Percentiles rank a stretch among this genome's conserved stretches.
Conservation (phyloP, 139 green algal species). For the Chlorella sp. region DNA sequence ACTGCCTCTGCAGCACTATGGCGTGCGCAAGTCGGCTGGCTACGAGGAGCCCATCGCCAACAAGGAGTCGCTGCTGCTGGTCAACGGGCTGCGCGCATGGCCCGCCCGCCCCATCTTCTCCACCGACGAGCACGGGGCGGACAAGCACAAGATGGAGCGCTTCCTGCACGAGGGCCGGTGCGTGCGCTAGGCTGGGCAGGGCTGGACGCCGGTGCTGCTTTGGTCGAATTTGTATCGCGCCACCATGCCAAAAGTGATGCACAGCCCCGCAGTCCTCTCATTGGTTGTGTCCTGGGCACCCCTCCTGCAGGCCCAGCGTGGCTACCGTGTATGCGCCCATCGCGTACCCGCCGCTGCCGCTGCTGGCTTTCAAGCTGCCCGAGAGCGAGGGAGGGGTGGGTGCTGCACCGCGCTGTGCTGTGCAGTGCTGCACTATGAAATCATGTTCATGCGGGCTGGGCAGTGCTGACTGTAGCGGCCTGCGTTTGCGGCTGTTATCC, state of each 20-base stretch:
- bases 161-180: constrained; percentile 78
- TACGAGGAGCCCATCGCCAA: constrained; percentile 69
- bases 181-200: too few species aligned
- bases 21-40: constrained; percentile 67
- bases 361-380: constrained; percentile 90
- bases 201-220: too few species aligned
- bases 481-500: too few species aligned
- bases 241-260: too few species aligned
- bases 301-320: constrained; percentile 56
- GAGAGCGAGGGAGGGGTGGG: background rate
- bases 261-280: too few species aligned
- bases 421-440: too few species aligned
- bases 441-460: too few species aligned
- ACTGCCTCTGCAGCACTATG: constrained; percentile 27
- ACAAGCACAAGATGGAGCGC: constrained; percentile 96
- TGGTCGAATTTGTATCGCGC: too few species aligned
- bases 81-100: constrained; percentile 72
- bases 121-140: constrained; percentile 72
- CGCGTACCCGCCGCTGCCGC: constrained; percentile 80
- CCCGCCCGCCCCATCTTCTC: constrained; percentile 70
- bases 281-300: background rate
- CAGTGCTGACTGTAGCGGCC: too few species aligned
- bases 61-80: constrained; percentile 90
- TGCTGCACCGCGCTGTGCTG: too few species aligned
- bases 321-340: constrained; percentile 89